Evolutionary conservation across 495 filamentous ascomycete species (phyloP), one percentile per base, ranked within the genome.

Genomic region (Antarctomyces pellizariae): DNA sequence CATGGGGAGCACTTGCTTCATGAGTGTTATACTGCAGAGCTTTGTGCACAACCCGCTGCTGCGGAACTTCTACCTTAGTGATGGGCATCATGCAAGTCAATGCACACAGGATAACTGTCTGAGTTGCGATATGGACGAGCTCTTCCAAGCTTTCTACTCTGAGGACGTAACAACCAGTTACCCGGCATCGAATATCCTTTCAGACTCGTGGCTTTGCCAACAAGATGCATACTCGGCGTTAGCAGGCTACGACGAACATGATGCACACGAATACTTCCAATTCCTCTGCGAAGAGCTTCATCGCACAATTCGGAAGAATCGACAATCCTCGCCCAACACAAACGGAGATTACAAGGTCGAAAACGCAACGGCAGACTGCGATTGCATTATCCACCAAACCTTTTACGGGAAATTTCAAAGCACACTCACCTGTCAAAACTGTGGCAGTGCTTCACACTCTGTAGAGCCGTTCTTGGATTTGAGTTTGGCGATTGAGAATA

Each of bases 181-280:
- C 34, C 78, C 75, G 2, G 76, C 79, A 0, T 66, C 76, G 8
- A 75, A 70, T 31, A 73, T 91, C 30, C 65, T 93, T 16, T 57
- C 69, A 0, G 69, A 67, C 0, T 75, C 76, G 36, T 84, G 78
- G 78, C 68, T 75, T 31, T 68, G 66, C 7, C 60, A 54, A 36
- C 49, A 56, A 29, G 72, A 60, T 29, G 61, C 54, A 43, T 53
- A 56, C 13, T 52, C 82, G 57, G 64, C 73, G n/a, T 59, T 91
- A 14, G 74, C 78, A 6, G 78, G 79, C n/a, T 82, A 84, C 39
- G 71, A 76, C 33, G 79, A 91, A 47, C 83, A 91, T 49, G 83
- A 93, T 43, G 79, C 82, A 1, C 82, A 93, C 44, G 83, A 93
- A 42, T 93, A 83, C 47, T 79, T 90, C 51, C 76, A 86, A 43